phyloP scores from a whole-genome alignment of 148 eudicot genomes.

The Vaccinium vitisidaea region DNA sequence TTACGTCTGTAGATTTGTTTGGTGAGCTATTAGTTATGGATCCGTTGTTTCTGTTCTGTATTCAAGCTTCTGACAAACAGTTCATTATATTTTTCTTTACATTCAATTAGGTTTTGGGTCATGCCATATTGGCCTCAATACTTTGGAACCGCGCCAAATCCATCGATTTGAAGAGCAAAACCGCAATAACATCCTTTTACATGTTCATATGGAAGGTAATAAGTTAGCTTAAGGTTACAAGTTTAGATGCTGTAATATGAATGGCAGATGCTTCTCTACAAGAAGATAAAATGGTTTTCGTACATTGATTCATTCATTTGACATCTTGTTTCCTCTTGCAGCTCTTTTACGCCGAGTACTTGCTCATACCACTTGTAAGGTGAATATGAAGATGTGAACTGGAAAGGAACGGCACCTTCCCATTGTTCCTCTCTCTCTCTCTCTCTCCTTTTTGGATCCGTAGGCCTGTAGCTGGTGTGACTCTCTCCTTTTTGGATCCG shows the following conservation, averaged over 20 bases:
- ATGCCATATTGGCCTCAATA: slow-evolving; percentile 51
- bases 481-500: neutral
- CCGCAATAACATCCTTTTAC: slow-evolving; percentile 87
- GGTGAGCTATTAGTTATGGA: neutral
- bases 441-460: neutral
- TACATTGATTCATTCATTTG: neutral
- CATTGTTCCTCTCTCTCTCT: neutral
- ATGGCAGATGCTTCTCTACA: neutral
- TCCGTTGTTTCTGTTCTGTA: neutral
- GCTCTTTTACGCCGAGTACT: slow-evolving; percentile 97
- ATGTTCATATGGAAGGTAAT: slow-evolving; percentile 99
- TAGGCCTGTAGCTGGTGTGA: neutral
- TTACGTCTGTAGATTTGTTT: neutral
- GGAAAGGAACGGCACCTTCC: neutral
- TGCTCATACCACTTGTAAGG: slow-evolving; percentile 91
- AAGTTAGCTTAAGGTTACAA: neutral
- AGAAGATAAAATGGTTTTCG: neutral
- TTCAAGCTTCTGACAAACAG: neutral
- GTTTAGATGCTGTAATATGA: neutral
- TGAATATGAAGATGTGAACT: slow-evolving; percentile 28
- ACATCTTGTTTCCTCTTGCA: slow-evolving; percentile 38
- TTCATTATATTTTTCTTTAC: slow-evolving; percentile 12
- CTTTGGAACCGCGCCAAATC: slow-evolving; percentile 85
- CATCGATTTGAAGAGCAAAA: slow-evolving; percentile 75
- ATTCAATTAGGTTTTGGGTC: slow-evolving; percentile 71